Evolutionary conservation across 2,329 filamentous ascomycete genomes (phyloP).

Genomic region (Botrytis elliptica): DNA sequence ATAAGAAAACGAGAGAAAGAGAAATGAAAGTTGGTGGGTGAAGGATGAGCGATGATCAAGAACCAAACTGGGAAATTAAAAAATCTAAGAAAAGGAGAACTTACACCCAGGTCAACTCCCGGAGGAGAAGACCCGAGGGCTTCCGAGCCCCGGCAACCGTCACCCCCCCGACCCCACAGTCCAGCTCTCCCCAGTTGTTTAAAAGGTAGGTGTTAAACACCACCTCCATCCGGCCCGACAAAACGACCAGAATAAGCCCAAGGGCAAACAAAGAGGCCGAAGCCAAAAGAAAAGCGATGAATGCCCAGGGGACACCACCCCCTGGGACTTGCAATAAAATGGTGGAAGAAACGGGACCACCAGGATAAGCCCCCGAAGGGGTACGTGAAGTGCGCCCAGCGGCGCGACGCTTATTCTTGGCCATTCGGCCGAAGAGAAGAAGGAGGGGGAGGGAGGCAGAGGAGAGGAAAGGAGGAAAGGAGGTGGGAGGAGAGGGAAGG

Average conservation of each 20-base stretch:
- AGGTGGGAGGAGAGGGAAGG: too few species aligned
- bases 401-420: not conserved
- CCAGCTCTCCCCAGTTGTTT: not conserved
- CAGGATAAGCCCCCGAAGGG: not conserved
- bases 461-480: not conserved
- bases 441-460: too few species aligned
- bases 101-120: not conserved
- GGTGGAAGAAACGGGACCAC: not conserved
- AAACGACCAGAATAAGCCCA: not conserved
- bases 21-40: not conserved
- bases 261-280: not conserved
- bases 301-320: slow-evolving; percentile 13
- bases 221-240: not conserved
- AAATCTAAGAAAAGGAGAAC: not conserved
- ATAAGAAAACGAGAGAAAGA: too few species aligned
- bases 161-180: not conserved
- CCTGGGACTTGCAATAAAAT: not conserved
- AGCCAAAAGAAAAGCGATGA: not conserved
- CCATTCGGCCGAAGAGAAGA: not conserved
- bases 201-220: not conserved
- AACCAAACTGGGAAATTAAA: not conserved
- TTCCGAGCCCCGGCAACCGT: not conserved
- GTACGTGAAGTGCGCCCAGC: too few species aligned
- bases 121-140: not conserved
- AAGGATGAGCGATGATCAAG: not conserved